A percentile compares a stretch with the other conserved stretches of the same genome.
Conservation (phyloP, 306 rosid species). For the Cucurbita ficifolia region DNA sequence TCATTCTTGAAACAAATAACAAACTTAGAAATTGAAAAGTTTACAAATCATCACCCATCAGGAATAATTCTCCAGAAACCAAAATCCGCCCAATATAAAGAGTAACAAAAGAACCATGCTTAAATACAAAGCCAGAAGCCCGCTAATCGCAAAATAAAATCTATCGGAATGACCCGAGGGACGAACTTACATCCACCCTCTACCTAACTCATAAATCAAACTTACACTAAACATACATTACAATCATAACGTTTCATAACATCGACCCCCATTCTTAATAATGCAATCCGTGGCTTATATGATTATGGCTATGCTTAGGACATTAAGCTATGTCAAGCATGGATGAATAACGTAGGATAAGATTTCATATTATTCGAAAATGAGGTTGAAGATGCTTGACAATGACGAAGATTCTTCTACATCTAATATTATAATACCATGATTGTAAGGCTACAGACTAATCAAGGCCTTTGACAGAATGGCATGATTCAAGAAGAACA, state of each 20-base stretch:
- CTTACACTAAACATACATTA: neutral
- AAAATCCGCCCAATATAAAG: neutral
- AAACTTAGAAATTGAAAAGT: neutral
- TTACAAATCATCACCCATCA: neutral
- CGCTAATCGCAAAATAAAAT: neutral
- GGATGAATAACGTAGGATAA: neutral
- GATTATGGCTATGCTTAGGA: neutral
- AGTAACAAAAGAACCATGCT: neutral
- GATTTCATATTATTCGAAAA: neutral
- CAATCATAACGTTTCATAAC: neutral
- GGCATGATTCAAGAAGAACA: neutral
- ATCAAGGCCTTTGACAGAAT: neutral
- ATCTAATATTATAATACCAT: neutral
- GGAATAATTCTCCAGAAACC: neutral
- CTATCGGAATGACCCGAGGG: neutral
- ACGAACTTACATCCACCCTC: neutral
- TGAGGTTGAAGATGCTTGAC: neutral
- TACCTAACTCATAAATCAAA: too few species aligned
- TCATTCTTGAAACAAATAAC: neutral
- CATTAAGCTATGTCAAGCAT: neutral
- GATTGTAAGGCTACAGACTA: neutral
- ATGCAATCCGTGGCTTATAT: neutral
- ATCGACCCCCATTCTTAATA: neutral
- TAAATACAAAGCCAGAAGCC: neutral
- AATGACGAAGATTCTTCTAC: neutral